A percentile compares a stretch with the other conserved stretches of the same genome.
phyloP scores from a whole-genome alignment of 2,329 filamentous ascomycete genomes.

The Myotisia sp. region DNA sequence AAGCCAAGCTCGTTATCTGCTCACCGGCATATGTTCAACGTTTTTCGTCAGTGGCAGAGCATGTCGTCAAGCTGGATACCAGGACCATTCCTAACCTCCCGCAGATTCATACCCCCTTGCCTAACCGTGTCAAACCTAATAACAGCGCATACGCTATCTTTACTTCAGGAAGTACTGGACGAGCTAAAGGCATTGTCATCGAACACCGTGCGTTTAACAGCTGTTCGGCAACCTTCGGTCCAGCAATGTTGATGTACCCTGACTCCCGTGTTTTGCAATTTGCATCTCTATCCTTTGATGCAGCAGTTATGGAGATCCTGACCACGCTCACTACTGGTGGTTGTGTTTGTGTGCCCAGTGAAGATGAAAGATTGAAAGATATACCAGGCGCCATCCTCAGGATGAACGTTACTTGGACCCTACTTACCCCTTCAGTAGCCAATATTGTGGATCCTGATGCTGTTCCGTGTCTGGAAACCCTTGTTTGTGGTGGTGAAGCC shows the following conservation, averaged over 20 bases:
- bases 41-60: conserved; percentile 16
- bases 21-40: conserved; percentile 10
- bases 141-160: conserved; percentile 63
- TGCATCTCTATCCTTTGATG: conserved; percentile 71
- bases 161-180: conserved; percentile 69
- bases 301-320: conserved; percentile 82
- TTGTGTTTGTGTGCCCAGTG: conserved; percentile 59
- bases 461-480: conserved; percentile 55
- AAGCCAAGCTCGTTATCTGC: conserved; percentile 9
- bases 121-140: conserved; percentile 3
- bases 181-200: conserved; percentile 65
- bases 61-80: conserved; percentile 39
- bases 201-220: conserved; percentile 62
- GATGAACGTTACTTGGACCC: conserved; percentile 60
- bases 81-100: conserved; percentile 37
- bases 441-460: conserved; percentile 53
- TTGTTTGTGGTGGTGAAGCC: conserved; percentile 70
- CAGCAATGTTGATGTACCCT: conserved; percentile 42
- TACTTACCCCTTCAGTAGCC: conserved; percentile 73
- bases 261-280: conserved; percentile 56
- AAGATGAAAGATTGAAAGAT: conserved; percentile 59
- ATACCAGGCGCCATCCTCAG: conserved; percentile 51
- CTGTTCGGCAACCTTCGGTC: conserved; percentile 34
- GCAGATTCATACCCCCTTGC: conserved; percentile 23
- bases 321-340: conserved; percentile 68